Conservation (phyloP, 768 basidiomycete genomes). For the Leccinum disarticulatum region DNA sequence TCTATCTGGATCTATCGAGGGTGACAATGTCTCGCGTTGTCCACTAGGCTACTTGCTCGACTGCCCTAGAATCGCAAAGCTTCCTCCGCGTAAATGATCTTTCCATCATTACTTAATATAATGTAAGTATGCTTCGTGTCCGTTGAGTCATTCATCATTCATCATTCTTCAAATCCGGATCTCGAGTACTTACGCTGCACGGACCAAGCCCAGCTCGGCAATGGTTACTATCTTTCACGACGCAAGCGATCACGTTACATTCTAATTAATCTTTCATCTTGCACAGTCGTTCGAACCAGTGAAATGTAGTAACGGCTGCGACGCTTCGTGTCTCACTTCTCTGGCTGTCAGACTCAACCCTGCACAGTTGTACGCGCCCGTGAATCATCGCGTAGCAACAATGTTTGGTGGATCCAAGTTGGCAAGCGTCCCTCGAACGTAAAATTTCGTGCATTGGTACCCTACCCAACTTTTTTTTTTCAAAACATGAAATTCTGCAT, state of each 20-base stretch:
- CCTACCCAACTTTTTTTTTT: background rate
- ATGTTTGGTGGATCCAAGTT: background rate
- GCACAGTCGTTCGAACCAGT: background rate
- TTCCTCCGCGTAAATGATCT: background rate
- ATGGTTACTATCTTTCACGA: too few species aligned
- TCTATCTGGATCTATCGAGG: too few species aligned
- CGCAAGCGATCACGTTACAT: too few species aligned
- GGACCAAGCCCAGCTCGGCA: background rate
- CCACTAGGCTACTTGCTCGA: background rate
- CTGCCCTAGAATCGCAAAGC: background rate
- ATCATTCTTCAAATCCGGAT: background rate
- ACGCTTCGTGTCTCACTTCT: background rate
- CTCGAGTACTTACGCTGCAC: background rate
- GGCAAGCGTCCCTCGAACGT: slow-evolving; percentile 15
- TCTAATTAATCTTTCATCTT: too few species aligned
- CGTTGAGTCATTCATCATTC: background rate
- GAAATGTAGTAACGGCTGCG: background rate
- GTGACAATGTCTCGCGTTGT: background rate
- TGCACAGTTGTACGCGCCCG: background rate
- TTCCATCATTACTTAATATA: background rate
- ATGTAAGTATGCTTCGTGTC: background rate
- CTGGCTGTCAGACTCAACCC: background rate
- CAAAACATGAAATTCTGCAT: background rate
- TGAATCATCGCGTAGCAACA: slow-evolving; percentile 12
- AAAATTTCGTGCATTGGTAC: slow-evolving; percentile 18